Conservation (phyloP, 257 asterid genomes). For the Solanum sitiens region DNA sequence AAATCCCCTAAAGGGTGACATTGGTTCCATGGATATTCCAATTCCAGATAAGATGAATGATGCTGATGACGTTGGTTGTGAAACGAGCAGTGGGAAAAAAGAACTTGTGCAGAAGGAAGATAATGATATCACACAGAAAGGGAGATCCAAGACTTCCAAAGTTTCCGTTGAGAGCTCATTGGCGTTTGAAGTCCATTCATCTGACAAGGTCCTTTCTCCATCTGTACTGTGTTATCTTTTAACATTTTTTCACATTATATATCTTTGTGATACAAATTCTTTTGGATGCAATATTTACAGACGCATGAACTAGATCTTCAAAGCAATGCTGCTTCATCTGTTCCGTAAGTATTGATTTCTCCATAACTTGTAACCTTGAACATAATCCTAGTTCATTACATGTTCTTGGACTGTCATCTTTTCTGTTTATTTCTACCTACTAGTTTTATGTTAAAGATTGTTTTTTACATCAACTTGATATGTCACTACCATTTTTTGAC, state of each 20-base stretch:
- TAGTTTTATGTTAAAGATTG: neutral
- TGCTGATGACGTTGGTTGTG: neutral
- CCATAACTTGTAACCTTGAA: neutral
- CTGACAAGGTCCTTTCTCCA: neutral
- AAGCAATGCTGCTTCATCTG: neutral
- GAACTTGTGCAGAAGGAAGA: neutral
- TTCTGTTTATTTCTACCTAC: neutral
- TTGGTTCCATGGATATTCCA: neutral
- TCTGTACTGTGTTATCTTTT: neutral
- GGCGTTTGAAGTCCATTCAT: neutral
- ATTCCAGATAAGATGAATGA: neutral
- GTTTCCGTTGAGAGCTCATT: neutral
- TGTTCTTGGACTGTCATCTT: neutral
- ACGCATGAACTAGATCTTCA: neutral
- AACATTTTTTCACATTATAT: neutral
- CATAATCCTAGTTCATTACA: neutral
- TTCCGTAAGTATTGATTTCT: neutral
- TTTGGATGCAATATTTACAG: neutral
- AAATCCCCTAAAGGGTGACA: neutral
- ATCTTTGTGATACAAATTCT: neutral
- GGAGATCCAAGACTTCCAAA: neutral
- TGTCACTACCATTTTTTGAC: neutral
- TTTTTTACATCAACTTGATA: neutral
- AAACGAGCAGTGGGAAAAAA: neutral
- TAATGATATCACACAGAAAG: neutral